Percentiles rank a stretch among this genome's conserved stretches.
Evolutionary conservation across 257 asterid species (phyloP).

Genomic region (Solanum pennellii): DNA sequence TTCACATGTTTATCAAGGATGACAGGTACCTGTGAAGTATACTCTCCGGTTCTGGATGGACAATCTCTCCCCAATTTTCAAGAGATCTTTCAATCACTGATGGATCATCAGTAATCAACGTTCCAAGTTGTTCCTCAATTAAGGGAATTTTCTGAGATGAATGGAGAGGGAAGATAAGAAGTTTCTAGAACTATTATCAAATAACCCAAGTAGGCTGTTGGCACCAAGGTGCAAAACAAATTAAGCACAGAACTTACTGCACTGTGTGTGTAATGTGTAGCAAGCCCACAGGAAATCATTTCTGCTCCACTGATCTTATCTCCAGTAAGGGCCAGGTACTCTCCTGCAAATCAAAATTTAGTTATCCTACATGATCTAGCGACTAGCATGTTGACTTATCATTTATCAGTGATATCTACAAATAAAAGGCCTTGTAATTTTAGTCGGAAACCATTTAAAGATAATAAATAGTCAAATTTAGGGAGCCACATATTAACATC

Average conservation of each 20-base stretch:
- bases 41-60: slow-evolving; percentile 52
- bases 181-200: background rate
- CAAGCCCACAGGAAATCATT: slow-evolving; percentile 91
- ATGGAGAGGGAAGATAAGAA: background rate
- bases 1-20: background rate
- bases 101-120: slow-evolving; percentile 77
- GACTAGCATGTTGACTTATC: background rate
- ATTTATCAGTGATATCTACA: background rate
- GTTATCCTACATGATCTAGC: background rate
- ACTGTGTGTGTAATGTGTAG: slow-evolving; percentile 60
- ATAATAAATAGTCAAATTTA: background rate
- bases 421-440: background rate
- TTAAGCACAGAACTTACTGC: slow-evolving; percentile 18
- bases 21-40: slow-evolving; percentile 50
- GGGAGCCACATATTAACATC: background rate
- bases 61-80: slow-evolving; percentile 49
- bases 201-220: background rate
- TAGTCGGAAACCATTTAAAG: background rate
- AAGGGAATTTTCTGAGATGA: slow-evolving; percentile 64
- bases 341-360: slow-evolving; percentile 40
- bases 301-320: slow-evolving; percentile 75
- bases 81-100: slow-evolving; percentile 61
- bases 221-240: background rate
- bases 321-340: slow-evolving; percentile 87
- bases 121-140: slow-evolving; percentile 74